These are phyloP conservation scores for Pezicula carpinea DNA, from an alignment of 2,329 filamentous ascomycete genomes.

Conservation along the genomic window DNA sequence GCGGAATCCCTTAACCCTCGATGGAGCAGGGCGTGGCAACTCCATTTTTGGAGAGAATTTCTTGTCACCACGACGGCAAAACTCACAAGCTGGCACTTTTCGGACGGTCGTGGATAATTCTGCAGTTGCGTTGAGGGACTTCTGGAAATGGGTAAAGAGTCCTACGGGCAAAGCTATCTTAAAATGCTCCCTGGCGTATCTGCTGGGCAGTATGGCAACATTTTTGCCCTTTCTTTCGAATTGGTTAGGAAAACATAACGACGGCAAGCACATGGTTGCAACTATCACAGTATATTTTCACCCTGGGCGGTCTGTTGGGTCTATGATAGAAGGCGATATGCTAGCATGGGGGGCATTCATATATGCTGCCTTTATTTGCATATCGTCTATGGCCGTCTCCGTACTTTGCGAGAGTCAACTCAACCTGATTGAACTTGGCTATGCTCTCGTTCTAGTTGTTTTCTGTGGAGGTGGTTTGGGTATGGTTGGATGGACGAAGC, in stretches of 20 bases:
- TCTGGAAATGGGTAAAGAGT: conserved; percentile 61
- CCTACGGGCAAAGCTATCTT: conserved; percentile 74
- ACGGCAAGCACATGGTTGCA: conserved; percentile 90
- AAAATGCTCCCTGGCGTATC: conserved; percentile 88
- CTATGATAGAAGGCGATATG: conserved; percentile 81
- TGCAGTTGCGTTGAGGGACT: conserved; percentile 31
- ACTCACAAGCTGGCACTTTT: conserved; percentile 27
- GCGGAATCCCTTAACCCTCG: conserved; percentile 43
- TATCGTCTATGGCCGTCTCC: conserved; percentile 84
- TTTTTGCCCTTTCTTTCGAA: conserved; percentile 70
- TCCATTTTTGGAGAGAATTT: conserved; percentile 8
- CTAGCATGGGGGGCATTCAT: conserved; percentile 73
- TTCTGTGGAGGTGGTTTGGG: conserved; percentile 86
- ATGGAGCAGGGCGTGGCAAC: conserved; percentile 10
- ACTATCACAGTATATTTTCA: conserved; percentile 96
- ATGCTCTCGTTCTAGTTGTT: conserved; percentile 72
- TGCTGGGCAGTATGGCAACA: conserved; percentile 80
- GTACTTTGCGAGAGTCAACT: conserved; percentile 68
- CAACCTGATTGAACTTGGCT: conserved; percentile 65
- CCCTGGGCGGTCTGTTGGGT: conserved; percentile 78
- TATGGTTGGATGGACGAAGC: conserved; percentile 84
- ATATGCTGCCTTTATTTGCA: conserved; percentile 71
- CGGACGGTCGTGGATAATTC: conserved; percentile 28
- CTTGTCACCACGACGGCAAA: conserved; percentile 12
- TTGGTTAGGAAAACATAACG: conserved; percentile 68